A percentile compares a stretch with the other conserved stretches of the same genome.
Evolutionary conservation across 2,329 filamentous ascomycete genomes (phyloP).

Genomic region (Apiospora saccharicola): DNA sequence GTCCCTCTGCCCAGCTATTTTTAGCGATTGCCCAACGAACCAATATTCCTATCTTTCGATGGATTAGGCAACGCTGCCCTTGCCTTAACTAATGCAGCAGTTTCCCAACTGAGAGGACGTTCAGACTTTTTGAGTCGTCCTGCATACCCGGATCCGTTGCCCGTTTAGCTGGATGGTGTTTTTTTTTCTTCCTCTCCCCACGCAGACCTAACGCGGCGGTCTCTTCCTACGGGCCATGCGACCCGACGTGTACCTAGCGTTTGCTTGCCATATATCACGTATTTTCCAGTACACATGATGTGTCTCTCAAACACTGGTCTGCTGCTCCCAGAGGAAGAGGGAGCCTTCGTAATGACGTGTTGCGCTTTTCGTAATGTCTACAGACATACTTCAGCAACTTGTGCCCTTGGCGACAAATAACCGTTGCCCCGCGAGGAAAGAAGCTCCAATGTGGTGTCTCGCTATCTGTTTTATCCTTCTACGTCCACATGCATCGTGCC

Average conservation of each 20-base stretch:
- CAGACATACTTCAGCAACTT: background rate
- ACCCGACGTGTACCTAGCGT: too few species aligned
- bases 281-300: too few species aligned
- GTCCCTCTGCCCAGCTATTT: background rate
- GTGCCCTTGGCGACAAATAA: background rate
- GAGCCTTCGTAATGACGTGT: background rate
- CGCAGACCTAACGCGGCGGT: background rate
- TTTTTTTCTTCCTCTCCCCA: too few species aligned
- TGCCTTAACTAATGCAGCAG: background rate
- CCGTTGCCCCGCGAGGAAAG: background rate
- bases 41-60: background rate
- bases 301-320: too few species aligned
- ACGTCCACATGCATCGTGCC: background rate
- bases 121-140: background rate
- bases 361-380: background rate
- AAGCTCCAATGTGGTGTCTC: background rate
- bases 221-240: background rate
- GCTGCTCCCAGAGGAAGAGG: too few species aligned
- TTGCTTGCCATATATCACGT: too few species aligned
- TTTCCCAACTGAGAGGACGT: background rate
- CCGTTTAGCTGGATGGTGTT: background rate
- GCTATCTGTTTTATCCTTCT: background rate
- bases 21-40: slow-evolving; percentile 1
- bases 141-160: background rate
- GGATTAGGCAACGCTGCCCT: background rate